Percentiles rank a stretch among this genome's conserved stretches.
These are phyloP conservation scores for Populus hybrid DNA, from an alignment of 441 rosid genomes.

Conservation along the genomic window DNA sequence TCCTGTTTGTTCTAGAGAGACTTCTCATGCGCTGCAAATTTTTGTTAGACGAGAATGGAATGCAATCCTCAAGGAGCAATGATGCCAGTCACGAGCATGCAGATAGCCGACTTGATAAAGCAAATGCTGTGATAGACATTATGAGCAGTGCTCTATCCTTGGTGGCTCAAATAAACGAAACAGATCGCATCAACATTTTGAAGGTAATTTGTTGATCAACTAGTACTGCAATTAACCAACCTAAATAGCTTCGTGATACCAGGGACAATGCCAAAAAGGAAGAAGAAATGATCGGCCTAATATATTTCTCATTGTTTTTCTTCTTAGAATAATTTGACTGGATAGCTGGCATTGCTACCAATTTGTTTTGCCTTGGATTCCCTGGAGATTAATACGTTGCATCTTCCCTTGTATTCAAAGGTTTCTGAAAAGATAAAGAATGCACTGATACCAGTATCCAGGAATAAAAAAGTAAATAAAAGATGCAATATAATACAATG, in stretches of 20 bases:
- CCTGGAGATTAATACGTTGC: neutral
- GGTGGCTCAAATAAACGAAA: conserved; percentile 89
- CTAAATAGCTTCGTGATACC: neutral
- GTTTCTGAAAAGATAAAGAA: neutral
- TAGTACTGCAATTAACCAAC: neutral
- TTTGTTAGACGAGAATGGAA: conserved; percentile 85
- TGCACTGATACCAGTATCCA: neutral
- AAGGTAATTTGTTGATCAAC: conserved; percentile 56
- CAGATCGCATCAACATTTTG: conserved; percentile 86
- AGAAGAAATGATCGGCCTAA: neutral
- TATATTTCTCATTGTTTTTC: neutral
- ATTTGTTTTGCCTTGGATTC: neutral
- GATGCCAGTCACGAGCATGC: conserved; percentile 38
- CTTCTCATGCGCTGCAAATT: conserved; percentile 96
- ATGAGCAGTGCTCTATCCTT: conserved; percentile 94
- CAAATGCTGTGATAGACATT: conserved; percentile 90
- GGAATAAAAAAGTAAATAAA: neutral
- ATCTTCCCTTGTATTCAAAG: neutral
- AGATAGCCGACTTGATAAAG: conserved; percentile 81
- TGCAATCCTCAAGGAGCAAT: conserved; percentile 50
- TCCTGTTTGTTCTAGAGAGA: conserved; percentile 83
- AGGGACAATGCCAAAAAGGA: conserved; percentile 1
- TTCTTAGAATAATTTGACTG: neutral
- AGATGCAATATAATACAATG: neutral
- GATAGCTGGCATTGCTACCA: neutral